Evolutionary conservation across 352 stramenopile genomes (phyloP), one percentile per base, ranked within the genome.

Genomic region (Pythium rhizo-oryzae): DNA sequence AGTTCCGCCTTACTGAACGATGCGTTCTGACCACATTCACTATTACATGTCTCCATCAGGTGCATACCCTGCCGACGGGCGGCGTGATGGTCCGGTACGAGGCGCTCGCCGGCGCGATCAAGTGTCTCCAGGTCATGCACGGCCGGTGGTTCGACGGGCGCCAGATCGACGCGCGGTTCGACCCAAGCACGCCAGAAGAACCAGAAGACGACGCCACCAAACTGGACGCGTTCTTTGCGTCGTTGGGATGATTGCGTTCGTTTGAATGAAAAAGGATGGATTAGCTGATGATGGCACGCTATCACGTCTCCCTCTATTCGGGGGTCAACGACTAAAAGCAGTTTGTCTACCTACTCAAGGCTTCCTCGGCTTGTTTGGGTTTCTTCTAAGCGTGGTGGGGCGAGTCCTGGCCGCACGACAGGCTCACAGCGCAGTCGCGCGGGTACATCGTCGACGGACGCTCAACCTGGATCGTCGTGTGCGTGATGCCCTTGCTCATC

Each of bases 381-480:
- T 43, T 43, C 37, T 11, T 50, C 53, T 76, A 67, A 9, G 63
- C 65, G 62, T 77, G 74, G 51, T 84, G 77, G 11, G 87, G 87
- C 24, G 85, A 95, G 69, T 91, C 75, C 67, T 95, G 87, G 53
- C 87, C 87, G 59, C 87, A 95, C 64, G 87, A 87, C 25, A 91
- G 75, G 63, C 88, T 72, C 24, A 75, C 78, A 6, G 62, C 76
- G 59, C 87, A 95, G 76, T 93, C 71, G 54, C 84, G 84, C 37
- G 86, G 84, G 79, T 96, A 94, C 59, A 80, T 67, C 57, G 70
- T 77, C n/a, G 71, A 63, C 16, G 87, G 85, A 25, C 84, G 79
- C 71, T 97, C 91, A 13, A 96, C 74, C 65, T 97, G 91, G 67
- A 97, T 93, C 39, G 91, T 97, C 50, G 83, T 96, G 81, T 97